Base-by-base conservation (phyloP, 805 yeast species). In the Debaryomyces prosopidis region DNA sequence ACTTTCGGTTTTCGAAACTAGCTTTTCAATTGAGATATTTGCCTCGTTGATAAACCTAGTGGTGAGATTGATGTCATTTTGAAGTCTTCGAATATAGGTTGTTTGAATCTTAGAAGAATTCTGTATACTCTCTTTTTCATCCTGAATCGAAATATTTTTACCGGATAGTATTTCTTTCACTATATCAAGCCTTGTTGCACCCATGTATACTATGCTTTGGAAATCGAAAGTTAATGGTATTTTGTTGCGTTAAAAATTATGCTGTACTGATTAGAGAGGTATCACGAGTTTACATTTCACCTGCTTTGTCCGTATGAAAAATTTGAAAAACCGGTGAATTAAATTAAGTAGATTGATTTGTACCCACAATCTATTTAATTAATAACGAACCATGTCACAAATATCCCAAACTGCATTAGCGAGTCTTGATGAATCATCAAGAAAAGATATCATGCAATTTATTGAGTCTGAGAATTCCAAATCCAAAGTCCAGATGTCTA, bases 401-500 rank as follows among this genome's bases (percentile, higher is more conserved):
- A 57, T 69, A 36, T 60, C 71, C 18, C 70, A 65, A 41, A 46
- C 63, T 8, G 71, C 68, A 2, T 61, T 71, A 48, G 72, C 63
- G 45, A 60, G 50, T 43, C 68, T 71, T 45, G 95, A 89, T 60
- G 92, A 85, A 30, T 47, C 75, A 23, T 79, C 94, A 38, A 83
- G 85, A 64, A 78, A 81, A 59, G 96, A 89, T 51, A 81, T 90
- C 41, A 73, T 82, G 56, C 75, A 77, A 45, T 90, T 89, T 71
- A 73, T 90, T 40, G 95, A 89, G 61, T 70, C 85, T 11, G 97
- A 91, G 68, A 85, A 86, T 61, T 80, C 94, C 51, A 89, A 87
- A 71, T 84, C 92, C 45, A 89, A 89, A 69, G 88, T 91, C 26
- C 96, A 89, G 65, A 77, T 80, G 71, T 82, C 95, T 28, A 87